A percentile compares a stretch with the other conserved stretches of the same genome.
Evolutionary conservation across 345 rosid species (phyloP).

Genomic region (Xanthoceras sorbifolium): DNA sequence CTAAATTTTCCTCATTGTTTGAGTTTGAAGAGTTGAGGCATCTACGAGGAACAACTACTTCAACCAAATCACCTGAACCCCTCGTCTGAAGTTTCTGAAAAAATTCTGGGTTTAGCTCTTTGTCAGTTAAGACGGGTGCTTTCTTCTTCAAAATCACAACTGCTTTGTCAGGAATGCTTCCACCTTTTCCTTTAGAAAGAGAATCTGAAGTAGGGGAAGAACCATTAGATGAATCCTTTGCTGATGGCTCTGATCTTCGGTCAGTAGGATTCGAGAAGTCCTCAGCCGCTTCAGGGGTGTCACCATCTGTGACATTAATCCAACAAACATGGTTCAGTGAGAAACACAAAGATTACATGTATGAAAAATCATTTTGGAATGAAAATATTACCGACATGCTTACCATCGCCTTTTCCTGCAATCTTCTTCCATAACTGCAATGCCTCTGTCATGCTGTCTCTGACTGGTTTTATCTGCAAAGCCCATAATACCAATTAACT

Average conservation of each 20-base stretch:
- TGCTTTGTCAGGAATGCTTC: conserved; percentile 75
- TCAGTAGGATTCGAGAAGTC: conserved; percentile 41
- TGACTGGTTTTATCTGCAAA: conserved; percentile 86
- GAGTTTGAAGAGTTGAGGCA: conserved; percentile 55
- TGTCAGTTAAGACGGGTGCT: conserved; percentile 78
- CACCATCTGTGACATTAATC: conserved; percentile 36
- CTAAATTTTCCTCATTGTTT: conserved; percentile 60
- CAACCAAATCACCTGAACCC: conserved; percentile 81
- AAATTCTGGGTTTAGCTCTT: conserved; percentile 88
- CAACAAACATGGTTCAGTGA: conserved; percentile 4
- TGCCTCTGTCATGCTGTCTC: conserved; percentile 96
- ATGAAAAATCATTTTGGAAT: conserved; percentile 4
- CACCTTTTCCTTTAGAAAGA: conserved; percentile 58
- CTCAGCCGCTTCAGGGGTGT: conserved; percentile 38
- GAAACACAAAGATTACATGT: conserved; percentile 7
- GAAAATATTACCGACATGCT: conserved; percentile 13
- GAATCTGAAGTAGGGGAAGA: conserved; percentile 49
- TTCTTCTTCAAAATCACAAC: conserved; percentile 88
- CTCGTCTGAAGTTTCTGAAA: conserved; percentile 89
- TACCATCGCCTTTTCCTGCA: conserved; percentile 78
- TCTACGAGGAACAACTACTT: conserved; percentile 88
- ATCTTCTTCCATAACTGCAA: conserved; percentile 88
- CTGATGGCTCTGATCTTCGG: conserved; percentile 40
- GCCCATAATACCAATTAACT: conserved; percentile 27
- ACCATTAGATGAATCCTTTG: conserved; percentile 53